Evolutionary conservation across 1,284 basidiomycete genomes (phyloP).

Genomic region (Trichosporon sp.): DNA sequence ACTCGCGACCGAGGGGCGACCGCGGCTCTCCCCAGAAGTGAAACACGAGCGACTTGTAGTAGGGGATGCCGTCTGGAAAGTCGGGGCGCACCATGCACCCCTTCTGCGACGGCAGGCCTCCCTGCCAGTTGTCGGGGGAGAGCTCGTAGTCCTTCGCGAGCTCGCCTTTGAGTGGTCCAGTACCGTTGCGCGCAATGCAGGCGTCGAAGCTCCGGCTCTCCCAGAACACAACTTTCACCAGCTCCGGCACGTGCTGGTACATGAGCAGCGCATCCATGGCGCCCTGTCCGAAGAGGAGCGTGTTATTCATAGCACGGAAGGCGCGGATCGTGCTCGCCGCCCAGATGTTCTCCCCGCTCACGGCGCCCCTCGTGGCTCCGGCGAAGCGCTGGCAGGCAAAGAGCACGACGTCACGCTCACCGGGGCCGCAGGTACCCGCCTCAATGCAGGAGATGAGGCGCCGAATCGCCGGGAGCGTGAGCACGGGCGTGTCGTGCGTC

Average conservation of each 20-base stretch:
- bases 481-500: neutral
- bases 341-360: conserved; percentile 12
- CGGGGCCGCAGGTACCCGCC: neutral
- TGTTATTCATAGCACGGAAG: conserved; percentile 26
- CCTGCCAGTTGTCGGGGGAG: conserved; percentile 13
- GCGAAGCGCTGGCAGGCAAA: neutral
- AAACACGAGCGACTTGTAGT: conserved; percentile 27
- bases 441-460: neutral
- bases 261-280: conserved; percentile 28
- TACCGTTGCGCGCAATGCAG: conserved; percentile 22
- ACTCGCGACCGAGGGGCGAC: conserved; percentile 22
- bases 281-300: conserved; percentile 25
- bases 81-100: conserved; percentile 23
- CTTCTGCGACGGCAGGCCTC: neutral
- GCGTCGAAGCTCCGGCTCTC: conserved; percentile 12
- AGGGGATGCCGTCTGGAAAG: conserved; percentile 26
- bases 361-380: neutral
- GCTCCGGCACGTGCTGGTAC: conserved; percentile 30
- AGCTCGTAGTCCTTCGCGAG: neutral
- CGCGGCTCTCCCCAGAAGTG: conserved; percentile 25
- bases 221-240: conserved; percentile 29
- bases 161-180: neutral
- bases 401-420: neutral
- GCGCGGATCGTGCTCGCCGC: conserved; percentile 27
- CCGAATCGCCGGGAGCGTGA: neutral